These are phyloP conservation scores for Akanthomyces muscarius DNA, from an alignment of 2,329 filamentous ascomycete species.

Conservation along the genomic window DNA sequence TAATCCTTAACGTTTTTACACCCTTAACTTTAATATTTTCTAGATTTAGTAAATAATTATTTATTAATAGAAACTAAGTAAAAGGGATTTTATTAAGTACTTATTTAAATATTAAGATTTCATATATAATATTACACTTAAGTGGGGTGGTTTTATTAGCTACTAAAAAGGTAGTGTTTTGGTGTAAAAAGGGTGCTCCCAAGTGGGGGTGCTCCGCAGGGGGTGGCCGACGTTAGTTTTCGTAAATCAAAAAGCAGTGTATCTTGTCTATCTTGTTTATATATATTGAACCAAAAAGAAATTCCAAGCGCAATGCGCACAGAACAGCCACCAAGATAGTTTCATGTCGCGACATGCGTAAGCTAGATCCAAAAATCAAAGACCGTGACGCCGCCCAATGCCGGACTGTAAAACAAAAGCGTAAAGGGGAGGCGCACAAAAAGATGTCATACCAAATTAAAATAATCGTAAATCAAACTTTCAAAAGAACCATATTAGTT, in stretches of 20 bases:
- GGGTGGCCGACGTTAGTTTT: neutral
- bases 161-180: too few species aligned
- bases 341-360: neutral
- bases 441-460: neutral
- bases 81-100: too few species aligned
- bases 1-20: too few species aligned
- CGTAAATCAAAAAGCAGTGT: neutral
- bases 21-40: too few species aligned
- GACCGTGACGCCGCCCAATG: constrained; percentile 10
- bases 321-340: neutral
- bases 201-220: too few species aligned
- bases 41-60: too few species aligned
- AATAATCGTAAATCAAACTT: neutral
- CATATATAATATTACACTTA: too few species aligned
- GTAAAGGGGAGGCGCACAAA: neutral
- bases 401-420: neutral
- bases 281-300: neutral
- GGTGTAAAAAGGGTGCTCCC: too few species aligned
- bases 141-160: too few species aligned
- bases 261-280: constrained; percentile 5
- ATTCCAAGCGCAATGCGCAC: neutral
- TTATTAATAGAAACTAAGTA: too few species aligned
- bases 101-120: too few species aligned
- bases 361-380: neutral
- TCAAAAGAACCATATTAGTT: neutral